Evolutionary conservation across 331 rosid species (phyloP).

Genomic region (Malus hybrid): DNA sequence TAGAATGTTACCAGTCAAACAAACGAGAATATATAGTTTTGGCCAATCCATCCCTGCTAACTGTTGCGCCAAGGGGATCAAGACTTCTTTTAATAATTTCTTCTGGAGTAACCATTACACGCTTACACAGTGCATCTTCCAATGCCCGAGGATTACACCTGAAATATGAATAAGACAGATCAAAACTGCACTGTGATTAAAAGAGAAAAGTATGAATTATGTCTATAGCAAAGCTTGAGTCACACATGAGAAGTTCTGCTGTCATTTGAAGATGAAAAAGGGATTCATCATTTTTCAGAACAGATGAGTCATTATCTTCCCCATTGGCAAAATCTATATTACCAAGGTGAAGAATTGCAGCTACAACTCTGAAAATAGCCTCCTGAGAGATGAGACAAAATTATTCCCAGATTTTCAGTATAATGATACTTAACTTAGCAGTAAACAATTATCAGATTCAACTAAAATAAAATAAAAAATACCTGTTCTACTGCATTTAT

Average conservation of each 20-base stretch:
- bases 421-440: constrained; percentile 1
- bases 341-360: constrained; percentile 94
- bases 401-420: constrained; percentile 5
- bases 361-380: constrained; percentile 85
- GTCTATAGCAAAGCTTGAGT: constrained; percentile 18
- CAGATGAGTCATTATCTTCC: constrained; percentile 69
- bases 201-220: not conserved
- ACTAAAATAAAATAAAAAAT: not conserved
- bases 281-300: constrained; percentile 65
- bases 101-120: constrained; percentile 84
- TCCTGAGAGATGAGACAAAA: constrained; percentile 31
- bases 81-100: constrained; percentile 77
- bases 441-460: constrained; percentile 11
- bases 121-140: constrained; percentile 76
- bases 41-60: constrained; percentile 89
- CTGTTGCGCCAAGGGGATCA: constrained; percentile 67
- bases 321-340: constrained; percentile 59
- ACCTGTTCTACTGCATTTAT: constrained; percentile 82
- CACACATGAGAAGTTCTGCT: constrained; percentile 85
- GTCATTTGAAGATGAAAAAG: constrained; percentile 70
- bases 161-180: constrained; percentile 19
- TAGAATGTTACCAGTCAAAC: constrained; percentile 64
- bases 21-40: constrained; percentile 78
- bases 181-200: not conserved
- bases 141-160: constrained; percentile 67